These are phyloP conservation scores for Croton laevigatus DNA, from an alignment of 441 rosid genomes.

Conservation along the genomic window DNA sequence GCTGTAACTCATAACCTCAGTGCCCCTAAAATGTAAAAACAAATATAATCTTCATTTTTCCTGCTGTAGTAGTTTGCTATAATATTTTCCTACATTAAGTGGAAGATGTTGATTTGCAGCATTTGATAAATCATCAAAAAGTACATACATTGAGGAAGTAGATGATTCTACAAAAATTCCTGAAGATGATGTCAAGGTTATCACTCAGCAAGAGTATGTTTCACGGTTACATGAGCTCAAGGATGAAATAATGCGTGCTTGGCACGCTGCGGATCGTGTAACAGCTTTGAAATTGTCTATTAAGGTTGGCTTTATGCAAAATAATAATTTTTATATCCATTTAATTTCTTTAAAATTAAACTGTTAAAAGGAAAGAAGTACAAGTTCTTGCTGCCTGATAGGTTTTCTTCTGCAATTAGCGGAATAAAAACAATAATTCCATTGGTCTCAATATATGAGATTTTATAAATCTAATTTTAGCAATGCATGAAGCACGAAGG, in stretches of 20 bases:
- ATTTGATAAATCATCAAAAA: slow-evolving; percentile 44
- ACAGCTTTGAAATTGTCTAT: slow-evolving; percentile 74
- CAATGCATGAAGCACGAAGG: not conserved
- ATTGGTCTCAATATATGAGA: slow-evolving; percentile 16
- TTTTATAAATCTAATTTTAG: slow-evolving; percentile 10
- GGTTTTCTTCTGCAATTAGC: not conserved
- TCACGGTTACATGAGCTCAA: slow-evolving; percentile 67
- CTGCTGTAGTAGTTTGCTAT: slow-evolving; percentile 14
- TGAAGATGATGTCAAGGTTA: slow-evolving; percentile 48
- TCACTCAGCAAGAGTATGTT: slow-evolving; percentile 71
- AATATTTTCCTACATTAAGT: slow-evolving; percentile 20
- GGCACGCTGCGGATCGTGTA: slow-evolving; percentile 78
- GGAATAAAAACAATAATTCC: slow-evolving; percentile 1
- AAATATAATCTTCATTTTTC: not conserved
- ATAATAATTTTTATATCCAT: not conserved
- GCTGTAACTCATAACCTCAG: slow-evolving; percentile 2
- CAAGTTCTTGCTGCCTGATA: not conserved
- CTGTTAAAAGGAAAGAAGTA: not conserved
- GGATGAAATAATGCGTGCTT: slow-evolving; percentile 70
- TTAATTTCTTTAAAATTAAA: not conserved
- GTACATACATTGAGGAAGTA: slow-evolving; percentile 43
- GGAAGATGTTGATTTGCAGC: slow-evolving; percentile 29
- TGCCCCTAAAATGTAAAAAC: not conserved
- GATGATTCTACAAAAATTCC: slow-evolving; percentile 49
- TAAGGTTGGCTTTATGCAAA: slow-evolving; percentile 43